Conservation (phyloP, 2,329 filamentous ascomycete species). For the Stagonosporopsis rhizophila region DNA sequence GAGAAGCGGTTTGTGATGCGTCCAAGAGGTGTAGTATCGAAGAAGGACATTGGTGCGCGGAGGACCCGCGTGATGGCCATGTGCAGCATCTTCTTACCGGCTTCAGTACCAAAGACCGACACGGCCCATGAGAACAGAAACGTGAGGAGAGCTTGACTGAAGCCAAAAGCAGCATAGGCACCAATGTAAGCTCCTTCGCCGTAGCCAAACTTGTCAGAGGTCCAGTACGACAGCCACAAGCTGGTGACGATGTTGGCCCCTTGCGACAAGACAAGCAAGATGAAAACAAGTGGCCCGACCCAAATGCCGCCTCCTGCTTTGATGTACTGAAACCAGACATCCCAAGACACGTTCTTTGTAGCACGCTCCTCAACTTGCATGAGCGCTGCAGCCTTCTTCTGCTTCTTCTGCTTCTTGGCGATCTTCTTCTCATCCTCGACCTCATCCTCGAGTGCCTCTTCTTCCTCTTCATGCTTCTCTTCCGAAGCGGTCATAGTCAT, state of each 20-base stretch:
- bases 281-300: slow-evolving; percentile 69
- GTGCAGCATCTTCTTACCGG: slow-evolving; percentile 82
- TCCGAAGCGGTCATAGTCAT: slow-evolving; percentile 81
- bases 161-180: slow-evolving; percentile 37
- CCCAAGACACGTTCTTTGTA: slow-evolving; percentile 78
- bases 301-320: slow-evolving; percentile 74
- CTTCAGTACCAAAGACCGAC: slow-evolving; percentile 78
- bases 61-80: slow-evolving; percentile 78
- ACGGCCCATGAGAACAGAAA: slow-evolving; percentile 82
- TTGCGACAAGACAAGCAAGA: slow-evolving; percentile 75
- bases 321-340: slow-evolving; percentile 80
- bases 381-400: slow-evolving; percentile 62
- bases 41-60: slow-evolving; percentile 81
- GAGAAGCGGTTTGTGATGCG: slow-evolving; percentile 97
- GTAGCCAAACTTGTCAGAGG: slow-evolving; percentile 75
- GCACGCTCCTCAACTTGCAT: slow-evolving; percentile 80
- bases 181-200: slow-evolving; percentile 75
- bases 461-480: slow-evolving; percentile 56
- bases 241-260: slow-evolving; percentile 86
- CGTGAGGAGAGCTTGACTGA: slow-evolving; percentile 53
- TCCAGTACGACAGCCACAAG: slow-evolving; percentile 95
- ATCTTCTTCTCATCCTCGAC: slow-evolving; percentile 64
- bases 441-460: slow-evolving; percentile 59
- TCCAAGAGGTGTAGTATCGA: slow-evolving; percentile 94
- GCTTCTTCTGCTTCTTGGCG: slow-evolving; percentile 59